phyloP scores from a whole-genome alignment of 306 rosid species.

The Casuarina equisetifolia region DNA sequence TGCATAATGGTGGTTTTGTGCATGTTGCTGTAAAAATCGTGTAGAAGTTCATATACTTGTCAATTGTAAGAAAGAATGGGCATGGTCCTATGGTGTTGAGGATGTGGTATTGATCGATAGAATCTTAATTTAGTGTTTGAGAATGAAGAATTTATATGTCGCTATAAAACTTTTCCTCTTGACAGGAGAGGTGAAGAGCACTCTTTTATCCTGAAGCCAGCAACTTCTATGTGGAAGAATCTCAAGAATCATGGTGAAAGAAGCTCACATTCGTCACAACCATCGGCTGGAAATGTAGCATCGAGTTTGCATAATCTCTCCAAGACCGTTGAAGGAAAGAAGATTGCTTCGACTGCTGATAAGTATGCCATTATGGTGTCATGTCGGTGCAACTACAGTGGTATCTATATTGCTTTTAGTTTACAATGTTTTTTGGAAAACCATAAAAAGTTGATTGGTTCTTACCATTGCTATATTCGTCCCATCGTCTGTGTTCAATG shows the following conservation, averaged over 20 bases:
- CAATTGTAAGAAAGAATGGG: background rate
- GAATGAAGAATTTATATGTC: background rate
- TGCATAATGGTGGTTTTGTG: constrained; percentile 6
- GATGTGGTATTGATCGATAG: background rate
- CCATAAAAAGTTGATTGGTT: constrained; percentile 24
- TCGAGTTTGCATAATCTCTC: constrained; percentile 45
- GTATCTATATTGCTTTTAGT: constrained; percentile 37
- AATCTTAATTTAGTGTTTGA: background rate
- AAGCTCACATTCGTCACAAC: constrained; percentile 50
- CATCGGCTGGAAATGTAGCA: constrained; percentile 42
- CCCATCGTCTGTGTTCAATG: constrained; percentile 20
- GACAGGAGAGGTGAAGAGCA: constrained; percentile 96
- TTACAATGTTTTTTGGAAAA: constrained; percentile 21
- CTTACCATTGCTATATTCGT: constrained; percentile 14
- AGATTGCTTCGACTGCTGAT: constrained; percentile 40
- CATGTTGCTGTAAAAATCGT: background rate
- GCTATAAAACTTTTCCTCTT: constrained; percentile 17
- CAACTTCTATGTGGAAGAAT: constrained; percentile 58
- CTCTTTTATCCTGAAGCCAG: constrained; percentile 88
- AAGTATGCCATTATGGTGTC: constrained; percentile 89
- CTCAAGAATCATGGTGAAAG: constrained; percentile 51
- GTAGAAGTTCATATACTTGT: background rate
- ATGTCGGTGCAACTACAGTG: constrained; percentile 87
- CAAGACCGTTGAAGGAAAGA: constrained; percentile 49
- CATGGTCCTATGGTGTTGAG: background rate